Percentiles rank a stretch among this genome's conserved stretches.
These are phyloP conservation scores for Tothia fuscella DNA, from an alignment of 2,329 filamentous ascomycete species.

Conservation along the genomic window DNA sequence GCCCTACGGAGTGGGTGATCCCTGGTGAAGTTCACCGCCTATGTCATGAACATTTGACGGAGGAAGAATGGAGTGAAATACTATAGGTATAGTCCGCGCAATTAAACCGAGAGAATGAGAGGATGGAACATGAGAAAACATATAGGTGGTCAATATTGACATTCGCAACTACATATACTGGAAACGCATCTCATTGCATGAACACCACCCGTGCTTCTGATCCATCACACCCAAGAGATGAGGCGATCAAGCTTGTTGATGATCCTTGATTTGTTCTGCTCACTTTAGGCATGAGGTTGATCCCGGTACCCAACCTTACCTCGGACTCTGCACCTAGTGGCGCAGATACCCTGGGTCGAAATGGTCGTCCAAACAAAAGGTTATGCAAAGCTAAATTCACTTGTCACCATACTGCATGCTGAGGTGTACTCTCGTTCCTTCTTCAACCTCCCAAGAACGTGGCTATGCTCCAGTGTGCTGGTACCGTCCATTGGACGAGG, in stretches of 20 bases:
- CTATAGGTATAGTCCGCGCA: too few species aligned
- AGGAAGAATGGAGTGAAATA: background rate
- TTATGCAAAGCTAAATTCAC: conserved; percentile 10
- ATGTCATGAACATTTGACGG: background rate
- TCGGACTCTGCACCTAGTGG: conserved; percentile 7
- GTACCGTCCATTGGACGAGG: conserved; percentile 23
- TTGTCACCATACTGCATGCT: conserved; percentile 9
- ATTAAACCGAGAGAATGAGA: too few species aligned
- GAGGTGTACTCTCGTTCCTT: conserved; percentile 8
- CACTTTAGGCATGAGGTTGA: conserved; percentile 10
- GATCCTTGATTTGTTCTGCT: conserved; percentile 10
- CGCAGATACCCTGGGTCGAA: conserved; percentile 8
- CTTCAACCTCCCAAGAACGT: conserved; percentile 15
- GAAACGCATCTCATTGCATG: conserved; percentile 7
- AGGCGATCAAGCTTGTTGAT: conserved; percentile 1
- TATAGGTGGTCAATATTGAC: background rate
- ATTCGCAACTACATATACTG: conserved; percentile 1
- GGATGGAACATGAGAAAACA: too few species aligned
- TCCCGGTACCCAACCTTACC: conserved; percentile 9
- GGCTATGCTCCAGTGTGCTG: conserved; percentile 20
- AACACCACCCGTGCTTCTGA: background rate
- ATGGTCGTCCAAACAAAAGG: conserved; percentile 9
- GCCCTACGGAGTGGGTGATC: conserved; percentile 2
- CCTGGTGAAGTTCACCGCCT: conserved; percentile 8
- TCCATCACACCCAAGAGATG: conserved; percentile 5